Percentiles rank a stretch among this genome's conserved stretches.
Conservation (phyloP, 768 basidiomycete genomes). For the Amanita exitialis region DNA sequence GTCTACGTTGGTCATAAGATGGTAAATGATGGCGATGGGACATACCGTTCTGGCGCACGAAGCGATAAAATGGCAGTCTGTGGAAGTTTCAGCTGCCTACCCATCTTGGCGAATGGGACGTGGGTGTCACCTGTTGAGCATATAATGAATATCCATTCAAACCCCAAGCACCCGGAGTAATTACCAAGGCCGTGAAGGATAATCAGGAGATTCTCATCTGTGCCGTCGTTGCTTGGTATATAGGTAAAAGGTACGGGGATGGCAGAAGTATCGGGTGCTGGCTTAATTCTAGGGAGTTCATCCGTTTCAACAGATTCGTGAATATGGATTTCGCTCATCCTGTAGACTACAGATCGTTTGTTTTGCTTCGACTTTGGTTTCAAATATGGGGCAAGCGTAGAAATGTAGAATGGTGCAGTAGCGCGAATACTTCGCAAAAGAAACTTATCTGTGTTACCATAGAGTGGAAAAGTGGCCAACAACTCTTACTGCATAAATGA, state of each 20-base stretch:
- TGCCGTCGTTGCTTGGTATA: conserved; percentile 67
- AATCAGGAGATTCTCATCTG: conserved; percentile 78
- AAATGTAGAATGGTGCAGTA: no score
- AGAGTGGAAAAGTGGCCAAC: not conserved
- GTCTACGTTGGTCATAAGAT: not conserved
- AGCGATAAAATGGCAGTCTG: conserved; percentile 82
- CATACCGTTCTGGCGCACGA: conserved; percentile 69
- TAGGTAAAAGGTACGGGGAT: conserved; percentile 58
- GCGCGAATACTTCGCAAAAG: no score
- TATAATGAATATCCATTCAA: not conserved
- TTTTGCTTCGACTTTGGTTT: not conserved
- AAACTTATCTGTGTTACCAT: no score
- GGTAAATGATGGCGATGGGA: conserved; percentile 5
- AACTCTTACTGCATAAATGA: not conserved
- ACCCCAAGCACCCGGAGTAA: conserved; percentile 11
- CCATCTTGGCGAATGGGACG: conserved; percentile 66
- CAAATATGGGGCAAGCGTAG: not conserved
- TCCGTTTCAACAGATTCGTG: conserved; percentile 16
- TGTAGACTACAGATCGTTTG: conserved; percentile 10
- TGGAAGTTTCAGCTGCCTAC: conserved; percentile 66
- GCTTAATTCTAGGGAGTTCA: conserved; percentile 31
- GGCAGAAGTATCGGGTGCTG: conserved; percentile 30
- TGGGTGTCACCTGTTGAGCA: conserved; percentile 66
- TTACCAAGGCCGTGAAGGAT: conserved; percentile 81
- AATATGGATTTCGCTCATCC: conserved; percentile 18